Evolutionary conservation across 768 basidiomycete genomes (phyloP).

Genomic region (Lenzites betulinus): DNA sequence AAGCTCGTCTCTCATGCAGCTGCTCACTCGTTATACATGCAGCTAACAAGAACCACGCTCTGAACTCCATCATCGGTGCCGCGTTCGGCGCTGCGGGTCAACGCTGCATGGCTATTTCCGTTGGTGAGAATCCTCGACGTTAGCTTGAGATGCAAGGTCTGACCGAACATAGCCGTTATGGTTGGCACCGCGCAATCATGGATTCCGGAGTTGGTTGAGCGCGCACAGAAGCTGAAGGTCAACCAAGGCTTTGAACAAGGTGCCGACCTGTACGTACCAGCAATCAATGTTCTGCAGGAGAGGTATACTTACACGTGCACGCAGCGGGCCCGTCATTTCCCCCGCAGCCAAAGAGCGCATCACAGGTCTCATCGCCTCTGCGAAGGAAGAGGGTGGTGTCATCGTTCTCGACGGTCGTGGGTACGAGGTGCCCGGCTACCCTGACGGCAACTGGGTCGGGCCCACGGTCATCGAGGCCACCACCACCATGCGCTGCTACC

Average conservation of each 20-base stretch:
- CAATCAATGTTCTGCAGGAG: conserved; percentile 42
- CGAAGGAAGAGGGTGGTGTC: conserved; percentile 77
- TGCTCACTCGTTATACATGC: not conserved
- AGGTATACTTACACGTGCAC: not conserved
- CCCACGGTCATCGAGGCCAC: conserved; percentile 86
- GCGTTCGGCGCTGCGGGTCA: conserved; percentile 98
- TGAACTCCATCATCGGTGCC: conserved; percentile 92
- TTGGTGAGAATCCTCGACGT: conserved; percentile 51
- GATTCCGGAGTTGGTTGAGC: conserved; percentile 85
- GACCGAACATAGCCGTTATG: conserved; percentile 54
- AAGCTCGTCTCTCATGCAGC: not conserved
- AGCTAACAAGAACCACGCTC: conserved; percentile 90
- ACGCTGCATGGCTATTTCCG: conserved; percentile 95
- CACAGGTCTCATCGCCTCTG: conserved; percentile 70
- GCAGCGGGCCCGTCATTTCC: conserved; percentile 78
- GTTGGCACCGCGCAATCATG: conserved; percentile 80
- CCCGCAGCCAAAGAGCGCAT: conserved; percentile 81
- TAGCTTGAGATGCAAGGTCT: not conserved
- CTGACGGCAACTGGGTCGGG: conserved; percentile 91
- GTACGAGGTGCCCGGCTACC: conserved; percentile 67
- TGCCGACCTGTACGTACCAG: conserved; percentile 76
- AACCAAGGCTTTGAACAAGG: conserved; percentile 89
- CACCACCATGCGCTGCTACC: conserved; percentile 86
- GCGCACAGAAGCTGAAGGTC: conserved; percentile 77
- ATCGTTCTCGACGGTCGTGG: conserved; percentile 86